Base-by-base conservation (phyloP, 176 grass and related monocot species). In the Juncus inflexus region DNA sequence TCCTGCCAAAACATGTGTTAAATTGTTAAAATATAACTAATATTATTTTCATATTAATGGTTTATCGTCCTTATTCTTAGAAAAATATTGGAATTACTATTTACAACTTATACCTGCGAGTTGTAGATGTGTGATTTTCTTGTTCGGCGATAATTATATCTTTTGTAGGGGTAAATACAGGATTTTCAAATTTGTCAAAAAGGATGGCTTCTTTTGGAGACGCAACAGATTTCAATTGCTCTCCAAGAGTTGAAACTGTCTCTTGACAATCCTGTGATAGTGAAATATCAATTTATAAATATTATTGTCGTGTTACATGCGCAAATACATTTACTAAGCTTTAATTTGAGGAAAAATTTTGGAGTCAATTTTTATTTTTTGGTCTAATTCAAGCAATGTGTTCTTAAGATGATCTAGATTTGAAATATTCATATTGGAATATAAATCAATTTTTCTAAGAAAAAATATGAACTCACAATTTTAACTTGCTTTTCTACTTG, bases 211-310 rank as follows among this genome's bases (percentile, higher is more conserved):
- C 83, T 67, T 77, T 89, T 58, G 85, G 85, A 4, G 88, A 89
- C 61, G 85, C 68, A 74, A 99, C 64, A 3, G 83, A 80, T 81
- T 99, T 99, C 19, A 99, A 74, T 80, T 99, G 85, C 59, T 99
- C 83, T 35, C 85, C 83, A 35, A 89, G 82, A 68, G 66, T 92
- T 65, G 81, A 39, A 40, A 99, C 89, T 16, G 94, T 99, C 43
- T 99, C 94, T 50, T 89, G 78, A 15, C 65, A 51, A 74, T 78
- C 72, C 85, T 90, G 77, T 51, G 43, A 71, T 72, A 15, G 8
- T 39, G 19, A 54, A 57, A 55, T 14, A 42, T 58, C 36, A 45
- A 71, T 38, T 56, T 55, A 5, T 4, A 0, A 52, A 54, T 52
- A 52, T 10, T 47, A 45, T 16, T 7, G 1, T 52, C 49, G 7